Evolutionary conservation across 164 flowering plant species (phyloP), one percentile per base, ranked within the genome.

Genomic region (Umbellularia californica): DNA sequence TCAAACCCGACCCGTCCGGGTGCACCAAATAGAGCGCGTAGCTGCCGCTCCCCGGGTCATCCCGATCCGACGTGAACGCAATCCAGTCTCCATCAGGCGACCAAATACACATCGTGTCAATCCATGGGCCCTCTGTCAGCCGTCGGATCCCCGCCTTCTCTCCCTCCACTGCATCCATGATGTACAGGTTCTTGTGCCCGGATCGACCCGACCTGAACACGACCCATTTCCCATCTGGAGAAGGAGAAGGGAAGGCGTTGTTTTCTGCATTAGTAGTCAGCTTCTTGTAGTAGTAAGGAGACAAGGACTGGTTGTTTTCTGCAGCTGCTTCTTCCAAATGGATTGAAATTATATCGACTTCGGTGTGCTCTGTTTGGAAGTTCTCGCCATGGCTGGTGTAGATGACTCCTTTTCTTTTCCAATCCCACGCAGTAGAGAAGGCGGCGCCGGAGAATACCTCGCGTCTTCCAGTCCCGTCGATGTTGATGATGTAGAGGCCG

Each of bases 1-100:
- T 84, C 67, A 91, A 81, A 51, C 94, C 95, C 50, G 98, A 87
- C 2, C 96, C 91, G 71, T 94, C 86, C 2, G 98, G 97, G 72
- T 87, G 96, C 70, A 92, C 81, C 78, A 88, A 28, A 72, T 81
- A 94, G 69, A 92, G n/a, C 7, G 76, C 92, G 72, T 84, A 92
- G 79, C 90, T 82, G 2, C 92, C 96, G 1, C 85, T 70, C 9
- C 94, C 97, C 5, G 97, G 95, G 62, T 84, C 80, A 47, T 85
- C 82, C 51, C 97, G 74, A 74, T 94, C 95, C 3, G 98, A 91
- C 0, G 97, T 86, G 27, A 94, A 94, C 0, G 88, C 94, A 35
- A 94, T 94, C 95, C 93, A 92, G 3, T 92, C 92, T 0, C 98
- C 97, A 65, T 89, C 88, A 2, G 97, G 98, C 0, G 98, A 92